Base-by-base conservation (phyloP, 192 early-diverging fungal species). In the Linnemannia hyalina region DNA sequence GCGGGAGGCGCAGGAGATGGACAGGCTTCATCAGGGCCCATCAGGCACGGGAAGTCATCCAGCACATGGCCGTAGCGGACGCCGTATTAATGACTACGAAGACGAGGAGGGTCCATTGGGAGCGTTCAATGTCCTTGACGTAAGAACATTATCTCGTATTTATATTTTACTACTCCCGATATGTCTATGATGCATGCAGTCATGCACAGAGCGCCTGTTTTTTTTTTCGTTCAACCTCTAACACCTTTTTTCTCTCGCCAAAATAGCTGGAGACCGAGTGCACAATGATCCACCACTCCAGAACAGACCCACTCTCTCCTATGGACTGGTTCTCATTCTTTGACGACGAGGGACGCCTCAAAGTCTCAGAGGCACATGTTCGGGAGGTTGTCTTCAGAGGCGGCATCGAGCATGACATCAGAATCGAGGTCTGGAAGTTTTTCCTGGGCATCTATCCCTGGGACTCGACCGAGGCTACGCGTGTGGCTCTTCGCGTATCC, bases 391-490 rank as follows among this genome's bases (percentile, higher is more conserved):
- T 96, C 32, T 97, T 96, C 77, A 86, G 93, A 42, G 95, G 95
- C 32, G 96, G 98, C 8, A 89, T 99, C 3, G 95, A 96, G 42
- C 91, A 93, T 70, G 93, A 94, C 55, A 92, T 97, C 60, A 92
- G 97, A 29, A 92, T 94, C 10, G 91, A 96, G 38, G 96, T 97
- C 13, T 99, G 97, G 97, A 95, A 96, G 76, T 99, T 96, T 80
- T 90, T 99, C 70, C 85, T 97, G 44, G 91, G 91, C 20, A 91
- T 99, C 6, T 98, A 96, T 81, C 91, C 96, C 18, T 99, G 96
- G 96, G 84, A 91, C 36, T 95, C 94, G 9, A 95, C 94, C 32
- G 94, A 95, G 40, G 88, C 77, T 15, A 94, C 97, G 86, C 93
- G 97, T 70, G 82, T 90, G 3, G 87, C 82, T 8, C 91, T 96